A percentile compares a stretch with the other conserved stretches of the same genome.
These are phyloP conservation scores for Pecoramyces ruminantium DNA, from an alignment of 192 early-diverging fungal species.

Conservation along the genomic window DNA sequence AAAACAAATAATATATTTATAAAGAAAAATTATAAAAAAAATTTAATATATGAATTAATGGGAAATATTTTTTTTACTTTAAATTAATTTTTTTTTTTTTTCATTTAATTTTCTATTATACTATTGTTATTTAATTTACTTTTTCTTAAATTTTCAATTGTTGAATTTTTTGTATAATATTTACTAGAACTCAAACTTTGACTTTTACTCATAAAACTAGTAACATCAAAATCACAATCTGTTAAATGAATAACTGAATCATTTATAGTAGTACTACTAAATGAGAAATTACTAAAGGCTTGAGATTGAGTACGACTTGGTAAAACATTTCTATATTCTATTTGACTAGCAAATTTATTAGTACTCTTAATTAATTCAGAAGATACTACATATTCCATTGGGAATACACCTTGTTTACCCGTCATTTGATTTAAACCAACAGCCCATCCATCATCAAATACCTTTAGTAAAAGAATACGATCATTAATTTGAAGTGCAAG, in stretches of 20 bases:
- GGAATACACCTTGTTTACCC: background rate
- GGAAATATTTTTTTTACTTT: too few relatives aligned
- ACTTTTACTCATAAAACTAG: background rate
- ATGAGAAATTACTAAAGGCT: background rate
- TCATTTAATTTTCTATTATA: background rate
- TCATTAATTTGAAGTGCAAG: background rate
- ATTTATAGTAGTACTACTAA: background rate
- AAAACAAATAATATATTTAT: too few relatives aligned
- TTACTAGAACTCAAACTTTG: background rate
- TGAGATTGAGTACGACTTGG: background rate
- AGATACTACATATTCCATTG: background rate
- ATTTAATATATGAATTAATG: too few relatives aligned
- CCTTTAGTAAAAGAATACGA: background rate
- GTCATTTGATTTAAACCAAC: background rate
- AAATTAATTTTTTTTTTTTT: too few relatives aligned
- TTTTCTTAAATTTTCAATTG: background rate
- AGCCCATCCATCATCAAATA: background rate
- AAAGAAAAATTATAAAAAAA: too few relatives aligned
- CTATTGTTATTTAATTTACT: background rate
- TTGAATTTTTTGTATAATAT: background rate
- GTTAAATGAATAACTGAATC: background rate
- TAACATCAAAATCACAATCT: background rate
- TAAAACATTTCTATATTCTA: background rate
- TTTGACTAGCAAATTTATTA: background rate
- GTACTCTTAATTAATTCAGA: background rate